Evolutionary conservation across 2,329 filamentous ascomycete species (phyloP).

Genomic region (Penicillium hesseltinei): DNA sequence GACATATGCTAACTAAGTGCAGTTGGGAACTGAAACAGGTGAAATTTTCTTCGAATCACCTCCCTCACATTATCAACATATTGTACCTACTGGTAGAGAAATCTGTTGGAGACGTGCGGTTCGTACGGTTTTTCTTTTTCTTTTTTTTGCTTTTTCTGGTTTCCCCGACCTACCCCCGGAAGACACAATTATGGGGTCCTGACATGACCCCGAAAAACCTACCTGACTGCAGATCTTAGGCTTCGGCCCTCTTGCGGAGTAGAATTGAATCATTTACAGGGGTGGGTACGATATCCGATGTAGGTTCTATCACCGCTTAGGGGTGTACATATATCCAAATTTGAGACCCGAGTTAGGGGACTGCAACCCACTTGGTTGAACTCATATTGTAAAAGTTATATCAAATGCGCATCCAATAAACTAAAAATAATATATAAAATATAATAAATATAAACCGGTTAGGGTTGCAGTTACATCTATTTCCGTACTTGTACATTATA

Average conservation of each 20-base stretch:
- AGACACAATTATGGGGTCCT: slow-evolving; percentile 1
- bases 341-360: background rate
- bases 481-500: background rate
- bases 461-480: background rate
- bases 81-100: background rate
- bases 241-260: background rate
- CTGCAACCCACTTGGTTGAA: background rate
- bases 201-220: background rate
- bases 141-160: background rate
- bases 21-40: background rate
- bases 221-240: background rate
- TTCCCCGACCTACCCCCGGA: background rate
- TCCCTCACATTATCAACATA: too few relatives aligned
- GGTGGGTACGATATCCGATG: background rate
- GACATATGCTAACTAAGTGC: background rate
- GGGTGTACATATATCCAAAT: background rate
- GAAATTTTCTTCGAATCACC: background rate
- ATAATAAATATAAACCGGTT: too few relatives aligned
- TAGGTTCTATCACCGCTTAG: too few relatives aligned
- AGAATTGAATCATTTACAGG: background rate
- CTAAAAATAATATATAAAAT: background rate
- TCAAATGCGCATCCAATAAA: background rate
- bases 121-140: background rate
- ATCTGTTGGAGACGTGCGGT: background rate
- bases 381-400: background rate